Conservation (phyloP, 2,329 filamentous ascomycete genomes). For the Colletotrichum sp. region DNA sequence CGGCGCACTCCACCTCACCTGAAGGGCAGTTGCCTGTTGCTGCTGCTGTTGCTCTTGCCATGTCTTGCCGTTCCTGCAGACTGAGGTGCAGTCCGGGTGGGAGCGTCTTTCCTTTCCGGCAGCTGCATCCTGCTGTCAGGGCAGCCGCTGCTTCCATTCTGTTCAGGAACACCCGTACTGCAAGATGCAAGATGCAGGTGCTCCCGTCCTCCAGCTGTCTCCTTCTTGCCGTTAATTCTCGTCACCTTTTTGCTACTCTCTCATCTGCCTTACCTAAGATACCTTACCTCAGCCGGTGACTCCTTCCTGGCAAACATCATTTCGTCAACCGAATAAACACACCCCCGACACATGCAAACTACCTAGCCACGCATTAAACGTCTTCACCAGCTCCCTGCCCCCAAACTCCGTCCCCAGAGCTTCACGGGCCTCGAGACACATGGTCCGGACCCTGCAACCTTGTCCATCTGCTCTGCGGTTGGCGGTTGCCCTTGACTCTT, state of each 20-base stretch:
- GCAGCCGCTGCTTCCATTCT: not conserved
- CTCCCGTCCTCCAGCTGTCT: not conserved
- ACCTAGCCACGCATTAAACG: not conserved
- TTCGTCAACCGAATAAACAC: not conserved
- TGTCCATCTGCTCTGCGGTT: not conserved
- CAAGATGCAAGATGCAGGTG: not conserved
- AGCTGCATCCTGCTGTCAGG: not conserved
- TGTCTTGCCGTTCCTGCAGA: not conserved
- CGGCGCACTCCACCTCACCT: not conserved
- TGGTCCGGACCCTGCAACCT: not conserved
- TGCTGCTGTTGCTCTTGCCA: not conserved
- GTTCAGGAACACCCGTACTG: not conserved
- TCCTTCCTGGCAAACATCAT: not conserved
- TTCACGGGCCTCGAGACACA: not conserved
- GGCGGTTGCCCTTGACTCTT: not conserved
- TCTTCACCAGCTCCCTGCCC: not conserved
- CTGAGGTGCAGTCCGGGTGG: not conserved
- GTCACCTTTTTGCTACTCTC: not conserved
- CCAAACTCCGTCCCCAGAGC: not conserved
- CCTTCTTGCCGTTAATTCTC: not conserved
- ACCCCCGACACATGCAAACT: not conserved
- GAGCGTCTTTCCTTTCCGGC: not conserved
- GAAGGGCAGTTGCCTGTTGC: not conserved
- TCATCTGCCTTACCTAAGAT: not conserved
- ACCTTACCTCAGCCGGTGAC: not conserved